Base-by-base conservation (phyloP, 139 green algal genomes). In the Pseudopediastrum boryanum region DNA sequence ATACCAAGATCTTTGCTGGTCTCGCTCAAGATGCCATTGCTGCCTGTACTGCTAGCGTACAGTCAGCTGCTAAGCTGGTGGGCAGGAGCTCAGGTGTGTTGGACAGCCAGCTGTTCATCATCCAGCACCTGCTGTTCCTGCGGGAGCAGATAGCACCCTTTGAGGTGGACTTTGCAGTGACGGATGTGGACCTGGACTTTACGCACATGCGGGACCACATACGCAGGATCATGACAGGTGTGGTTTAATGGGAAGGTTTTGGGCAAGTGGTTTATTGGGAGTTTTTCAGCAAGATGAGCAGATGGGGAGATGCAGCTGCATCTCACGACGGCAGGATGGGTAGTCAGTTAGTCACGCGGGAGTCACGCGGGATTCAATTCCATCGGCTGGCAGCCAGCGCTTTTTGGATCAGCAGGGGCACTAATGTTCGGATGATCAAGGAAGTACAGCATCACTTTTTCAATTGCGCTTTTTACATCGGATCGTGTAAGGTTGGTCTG, bases 61-160 rank as follows among this genome's bases (percentile, higher is more conserved):
- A 33, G 88, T 83, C 58, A 13, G 88, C 87, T 0, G 77, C 54
- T 4, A 56, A 69, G 23, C 43, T 69, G 21, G 46, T 93, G 12
- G 80, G 79, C 5, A 80, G 81, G 78, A 75, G 77, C 12, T 69
- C 78, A 9, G 79, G 84, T 2, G 31, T 74, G 0, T 75, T 97
- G 67, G 89, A 98, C 75, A 91, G 87, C 21, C 92, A 97, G 88
- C 92, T 99, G 43, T 98, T 98, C 83, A 85, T 93, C 38, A 95
- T 99, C 75, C 91, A 92, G 76, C 93, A 99, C 84, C 90, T 99
- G 74, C 90, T 98, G 69, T 91, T 96, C 63, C 88, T 99, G 72
- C 78, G 94, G 4, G 95, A 98, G 85, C 92, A 96, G 80, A 96
- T 98, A 41, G 88, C 88, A 38, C 89, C 91, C 4, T 98, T 98